Base-by-base conservation (phyloP, 1,284 basidiomycete species). In the Malassezia slooffiae region DNA sequence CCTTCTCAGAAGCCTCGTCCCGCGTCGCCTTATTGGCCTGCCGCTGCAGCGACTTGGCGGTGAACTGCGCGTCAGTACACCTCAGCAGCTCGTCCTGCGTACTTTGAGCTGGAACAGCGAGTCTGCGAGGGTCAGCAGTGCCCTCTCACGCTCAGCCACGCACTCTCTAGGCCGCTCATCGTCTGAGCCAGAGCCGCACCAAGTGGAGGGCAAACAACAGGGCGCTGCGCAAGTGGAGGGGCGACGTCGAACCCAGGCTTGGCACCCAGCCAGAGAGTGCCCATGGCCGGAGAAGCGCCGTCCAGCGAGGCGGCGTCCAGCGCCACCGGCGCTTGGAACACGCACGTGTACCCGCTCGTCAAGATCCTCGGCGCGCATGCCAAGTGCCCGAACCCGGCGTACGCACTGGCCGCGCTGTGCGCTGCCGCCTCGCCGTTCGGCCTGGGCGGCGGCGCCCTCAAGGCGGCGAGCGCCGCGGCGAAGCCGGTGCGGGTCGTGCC, bases 61-160 rank as follows among this genome's bases (percentile, higher is more conserved):
- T 69, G 34, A 69, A 69, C 50, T 44, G 23, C 11, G 2, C n/a
- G 33, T 50, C 10, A 43, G 41, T n/a, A 7, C 3, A 9, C 8
- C 2, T 3, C n/a, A n/a, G n/a, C n/a, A n/a, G n/a, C n/a, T n/a
- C n/a, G n/a, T n/a, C n/a, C 6, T 13, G 20, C 50, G 29, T 19
- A 58, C 56, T 43, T 69, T 69, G 38, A 69, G 61, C 48, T 69
- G 66, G 36, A 69, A 69, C 4, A 69, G 50, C 2, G 64, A 67
- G 32, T 69, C 57, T 67, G 43, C 15, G 21, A 5, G n/a, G 31
- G 17, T 41, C n/a, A 20, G 28, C 30, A 12, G 23, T 23, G n/a
- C n/a, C n/a, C n/a, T n/a, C n/a, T n/a, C 24, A 15, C 17, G 33
- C 23, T 23, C 16, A 26, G 8, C 9, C 20, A 52, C 57, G 38